Evolutionary conservation across 192 early-diverging fungal genomes (phyloP).

Genomic region (Coemansia biformis): DNA sequence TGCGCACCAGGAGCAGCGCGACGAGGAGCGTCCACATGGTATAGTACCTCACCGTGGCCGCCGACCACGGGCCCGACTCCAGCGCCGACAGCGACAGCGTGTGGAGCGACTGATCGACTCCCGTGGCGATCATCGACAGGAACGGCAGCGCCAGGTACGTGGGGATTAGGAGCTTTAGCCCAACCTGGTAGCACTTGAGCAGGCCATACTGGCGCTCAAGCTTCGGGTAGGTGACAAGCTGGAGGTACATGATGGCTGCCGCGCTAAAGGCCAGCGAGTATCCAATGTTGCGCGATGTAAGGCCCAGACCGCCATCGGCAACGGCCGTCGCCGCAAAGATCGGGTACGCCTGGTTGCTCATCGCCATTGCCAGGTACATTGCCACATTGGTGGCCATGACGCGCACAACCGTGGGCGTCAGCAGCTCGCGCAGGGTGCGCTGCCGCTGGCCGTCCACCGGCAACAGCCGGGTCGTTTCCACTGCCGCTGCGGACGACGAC

Average conservation of each 20-base stretch:
- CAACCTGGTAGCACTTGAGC: conserved; percentile 4
- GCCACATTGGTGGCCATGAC: no score
- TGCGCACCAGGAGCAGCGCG: conserved; percentile 12
- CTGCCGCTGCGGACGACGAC: not conserved
- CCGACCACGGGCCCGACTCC: no score
- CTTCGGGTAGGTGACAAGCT: conserved; percentile 48
- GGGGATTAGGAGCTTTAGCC: conserved; percentile 4
- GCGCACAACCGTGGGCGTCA: conserved; percentile 1
- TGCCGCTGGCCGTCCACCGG: conserved; percentile 13
- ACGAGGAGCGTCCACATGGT: conserved; percentile 26
- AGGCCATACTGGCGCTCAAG: conserved; percentile 39
- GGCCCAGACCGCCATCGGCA: conserved; percentile 51
- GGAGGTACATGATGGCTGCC: conserved; percentile 41
- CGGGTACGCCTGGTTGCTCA: conserved; percentile 34
- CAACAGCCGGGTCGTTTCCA: conserved; percentile 4
- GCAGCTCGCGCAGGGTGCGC: conserved; percentile 14
- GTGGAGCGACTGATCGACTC: not conserved
- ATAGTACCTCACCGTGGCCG: conserved; percentile 6
- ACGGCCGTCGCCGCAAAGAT: conserved; percentile 43
- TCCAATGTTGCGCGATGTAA: conserved; percentile 48
- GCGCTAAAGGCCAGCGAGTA: conserved; percentile 45
- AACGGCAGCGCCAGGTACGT: conserved; percentile 8
- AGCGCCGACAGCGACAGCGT: no score
- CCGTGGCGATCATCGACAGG: conserved; percentile 1
- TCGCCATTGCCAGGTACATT: conserved; percentile 5